Base-by-base conservation (phyloP, 2,329 filamentous ascomycete species). In the Curvularia sp. region DNA sequence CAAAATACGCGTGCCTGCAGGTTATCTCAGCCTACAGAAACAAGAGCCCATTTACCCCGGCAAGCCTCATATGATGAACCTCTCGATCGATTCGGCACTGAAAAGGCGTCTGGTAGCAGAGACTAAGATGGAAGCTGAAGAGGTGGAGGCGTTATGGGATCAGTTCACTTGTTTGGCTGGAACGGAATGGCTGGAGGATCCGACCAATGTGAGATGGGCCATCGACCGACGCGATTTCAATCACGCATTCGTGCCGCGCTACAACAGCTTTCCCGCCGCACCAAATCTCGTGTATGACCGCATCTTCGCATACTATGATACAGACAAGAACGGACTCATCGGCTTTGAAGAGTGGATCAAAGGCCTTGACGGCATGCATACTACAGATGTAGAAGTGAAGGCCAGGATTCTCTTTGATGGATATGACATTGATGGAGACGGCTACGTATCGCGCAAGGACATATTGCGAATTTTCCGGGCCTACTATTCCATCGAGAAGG, bases 231-330 rank as follows among this genome's bases (percentile, higher is more conserved):
- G 90, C 76, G 96, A 92, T 0, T 99, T 99, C 78, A 92, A 97
- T 74, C 88, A 91, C 48, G 96, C 93, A 67, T 88, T 98, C 60
- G 89, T 96, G 7, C 92, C 92, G 3, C 90, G 90, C n/a, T 91
- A 90, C 13, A 90, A 89, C n/a, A 86, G 88, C 57, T 86, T 89
- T 31, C 89, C 92, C 55, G 87, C 90, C 10, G 85, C 89, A 0
- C 92, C 94, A 1, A 97, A 96, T 74, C 85, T 97, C 13, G 91
- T 99, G 58, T 95, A 96, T 72, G 94, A 99, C 75, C 90, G 95
- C 66, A 95, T 97, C 86, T 99, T 98, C 78, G 87, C 91, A 50
- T 97, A 97, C 76, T 99, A 97, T 76, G 95, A 99, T 77, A 91
- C 89, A 31, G 94, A 98, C 75, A 85, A 87, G 42, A 92, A 99